phyloP scores from a whole-genome alignment of 495 filamentous ascomycete species.

The Evernia prunastri region DNA sequence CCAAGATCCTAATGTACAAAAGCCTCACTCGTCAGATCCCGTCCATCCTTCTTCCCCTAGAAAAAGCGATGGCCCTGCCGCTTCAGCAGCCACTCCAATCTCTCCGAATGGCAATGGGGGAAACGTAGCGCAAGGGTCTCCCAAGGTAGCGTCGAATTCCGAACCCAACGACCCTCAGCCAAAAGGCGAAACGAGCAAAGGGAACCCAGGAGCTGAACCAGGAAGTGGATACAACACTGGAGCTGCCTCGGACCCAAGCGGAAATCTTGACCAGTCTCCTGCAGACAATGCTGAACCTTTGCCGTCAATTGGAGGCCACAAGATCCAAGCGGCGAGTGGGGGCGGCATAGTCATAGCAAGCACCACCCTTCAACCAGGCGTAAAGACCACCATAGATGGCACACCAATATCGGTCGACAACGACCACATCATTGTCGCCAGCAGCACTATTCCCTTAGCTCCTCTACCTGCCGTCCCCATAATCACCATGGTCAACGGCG shows the following conservation, averaged over 20 bases:
- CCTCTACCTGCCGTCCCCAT: background rate
- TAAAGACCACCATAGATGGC: background rate
- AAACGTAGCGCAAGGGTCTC: background rate
- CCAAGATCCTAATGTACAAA: background rate
- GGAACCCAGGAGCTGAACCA: background rate
- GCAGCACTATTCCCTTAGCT: background rate
- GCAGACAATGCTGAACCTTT: constrained; percentile 1
- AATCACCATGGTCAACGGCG: background rate
- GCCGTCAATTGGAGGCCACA: background rate
- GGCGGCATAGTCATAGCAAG: constrained; percentile 7
- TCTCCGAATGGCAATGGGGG: background rate
- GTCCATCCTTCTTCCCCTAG: background rate
- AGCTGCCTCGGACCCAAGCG: background rate
- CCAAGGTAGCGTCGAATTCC: background rate
- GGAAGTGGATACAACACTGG: background rate
- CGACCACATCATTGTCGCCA: background rate
- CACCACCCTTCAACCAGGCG: background rate
- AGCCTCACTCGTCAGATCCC: background rate
- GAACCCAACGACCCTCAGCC: background rate
- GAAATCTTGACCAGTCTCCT: background rate
- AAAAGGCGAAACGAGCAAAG: background rate
- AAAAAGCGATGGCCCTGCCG: background rate
- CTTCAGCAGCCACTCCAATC: background rate
- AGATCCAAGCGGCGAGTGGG: constrained; percentile 1
- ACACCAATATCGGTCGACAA: background rate